Percentiles rank a stretch among this genome's conserved stretches.
phyloP scores from a whole-genome alignment of 2,329 filamentous ascomycete genomes.

The Penicillium decumbens region DNA sequence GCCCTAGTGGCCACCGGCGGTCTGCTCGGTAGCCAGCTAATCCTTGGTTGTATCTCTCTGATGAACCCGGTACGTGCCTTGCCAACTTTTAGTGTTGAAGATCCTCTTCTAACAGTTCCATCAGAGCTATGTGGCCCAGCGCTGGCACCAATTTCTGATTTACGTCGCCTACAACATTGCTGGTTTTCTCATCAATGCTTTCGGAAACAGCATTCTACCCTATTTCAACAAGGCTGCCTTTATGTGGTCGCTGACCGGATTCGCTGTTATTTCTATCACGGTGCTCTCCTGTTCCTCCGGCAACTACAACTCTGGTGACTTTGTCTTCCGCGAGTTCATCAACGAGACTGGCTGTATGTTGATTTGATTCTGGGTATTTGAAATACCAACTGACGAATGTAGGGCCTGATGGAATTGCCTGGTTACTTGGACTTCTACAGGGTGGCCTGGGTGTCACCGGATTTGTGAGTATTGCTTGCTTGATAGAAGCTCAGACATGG shows the following conservation, averaged over 20 bases:
- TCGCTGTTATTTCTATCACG: slow-evolving; percentile 65
- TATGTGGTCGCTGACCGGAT: slow-evolving; percentile 65
- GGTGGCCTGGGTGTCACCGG: slow-evolving; percentile 53
- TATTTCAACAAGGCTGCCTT: slow-evolving; percentile 65
- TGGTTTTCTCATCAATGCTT: slow-evolving; percentile 62
- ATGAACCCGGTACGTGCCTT: slow-evolving; percentile 47
- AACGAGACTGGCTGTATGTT: slow-evolving; percentile 59
- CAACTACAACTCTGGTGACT: slow-evolving; percentile 56
- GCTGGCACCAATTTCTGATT: slow-evolving; percentile 70
- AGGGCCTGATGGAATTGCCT: slow-evolving; percentile 59
- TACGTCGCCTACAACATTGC: slow-evolving; percentile 61
- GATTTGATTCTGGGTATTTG: background rate
- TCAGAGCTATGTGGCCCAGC: slow-evolving; percentile 49
- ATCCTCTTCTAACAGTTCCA: background rate
- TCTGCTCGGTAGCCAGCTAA: slow-evolving; percentile 62
- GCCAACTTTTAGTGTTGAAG: background rate
- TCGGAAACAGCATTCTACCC: slow-evolving; percentile 59
- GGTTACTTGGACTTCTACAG: slow-evolving; percentile 46
- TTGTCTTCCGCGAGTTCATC: slow-evolving; percentile 61
- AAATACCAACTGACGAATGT: background rate
- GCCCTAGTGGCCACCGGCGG: slow-evolving; percentile 64
- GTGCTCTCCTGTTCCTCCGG: slow-evolving; percentile 62
- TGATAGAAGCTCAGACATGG: background rate
- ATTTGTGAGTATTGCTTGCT: slow-evolving; percentile 39
- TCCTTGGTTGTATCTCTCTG: slow-evolving; percentile 61